Base-by-base conservation (phyloP, 768 basidiomycete genomes). In the Cyathus striatus region DNA sequence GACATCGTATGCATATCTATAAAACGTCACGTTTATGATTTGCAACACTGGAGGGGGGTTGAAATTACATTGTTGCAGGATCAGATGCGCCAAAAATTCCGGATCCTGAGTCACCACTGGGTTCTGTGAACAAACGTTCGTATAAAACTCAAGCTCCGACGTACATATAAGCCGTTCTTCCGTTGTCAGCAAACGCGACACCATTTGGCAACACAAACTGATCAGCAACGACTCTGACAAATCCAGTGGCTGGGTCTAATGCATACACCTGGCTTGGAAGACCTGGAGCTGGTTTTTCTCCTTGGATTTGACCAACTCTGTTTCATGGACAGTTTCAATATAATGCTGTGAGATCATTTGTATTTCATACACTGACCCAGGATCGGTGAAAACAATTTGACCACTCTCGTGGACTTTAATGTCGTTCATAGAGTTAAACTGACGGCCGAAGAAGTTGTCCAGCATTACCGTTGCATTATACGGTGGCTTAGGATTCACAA, bases 341-440 rank as follows among this genome's bases (percentile, higher is more conserved):
- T 32, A 12, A 12, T 16, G 12, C 3, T 32, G 16, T n/a, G n/a
- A n/a, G n/a, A 32, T 12, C 12, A 12, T 12, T 2, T 12, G 26
- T 26, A 17, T 5, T 22, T 27, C 18, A 30, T 27, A 32, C 12
- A 70, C 78, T 34, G 64, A 88, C 77, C 69, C 64, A 14, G 70
- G 68, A 53, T 91, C 87, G 0, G 87, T 90, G 62, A 90, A 88
- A 63, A 84, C 88, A 2, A 90, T 51, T 26, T 76, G 75, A 26
- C 79, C 79, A 47, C 73, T 83, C 1, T 83, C 84, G 41, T 87
- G 80, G 3, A 88, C 65, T 51, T 86, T 88, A 45, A 84, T 69
- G 49, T 92, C 88, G 57, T 89, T 88, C 40, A 90, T 57, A 1
- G 87, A 87, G 61, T 86, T 88, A 63, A 89, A 91, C 50, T 88